Percentiles rank a stretch among this genome's conserved stretches.
phyloP scores from a whole-genome alignment of 306 rosid genomes.

The Gleditsia sinensis region DNA sequence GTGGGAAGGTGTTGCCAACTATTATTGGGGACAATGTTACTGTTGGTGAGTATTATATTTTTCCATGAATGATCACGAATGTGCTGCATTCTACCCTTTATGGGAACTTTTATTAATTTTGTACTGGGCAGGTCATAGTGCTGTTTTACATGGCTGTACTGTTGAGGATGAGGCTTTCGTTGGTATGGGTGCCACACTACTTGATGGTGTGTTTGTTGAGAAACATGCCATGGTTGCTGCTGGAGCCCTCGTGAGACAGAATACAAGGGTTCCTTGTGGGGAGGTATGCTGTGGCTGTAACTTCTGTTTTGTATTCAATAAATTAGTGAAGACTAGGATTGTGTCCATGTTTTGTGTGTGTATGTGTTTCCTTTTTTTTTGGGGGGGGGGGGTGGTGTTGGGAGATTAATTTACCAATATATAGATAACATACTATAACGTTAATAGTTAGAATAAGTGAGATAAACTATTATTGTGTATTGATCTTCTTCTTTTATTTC shows the following conservation, averaged over 20 bases:
- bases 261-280: conserved; percentile 79
- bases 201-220: conserved; percentile 81
- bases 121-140: conserved; percentile 72
- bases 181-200: conserved; percentile 87
- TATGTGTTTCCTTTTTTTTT: too few relatives aligned
- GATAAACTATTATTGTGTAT: background rate
- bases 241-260: conserved; percentile 90
- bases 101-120: conserved; percentile 24
- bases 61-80: conserved; percentile 38
- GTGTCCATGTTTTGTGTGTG: conserved; percentile 15
- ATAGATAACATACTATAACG: conserved; percentile 10
- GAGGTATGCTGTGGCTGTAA: conserved; percentile 60
- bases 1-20: conserved; percentile 92
- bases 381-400: too few relatives aligned
- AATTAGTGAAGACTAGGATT: background rate
- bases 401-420: conserved; percentile 5
- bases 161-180: conserved; percentile 94
- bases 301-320: conserved; percentile 5
- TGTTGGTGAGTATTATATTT: conserved; percentile 62
- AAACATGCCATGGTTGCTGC: conserved; percentile 94
- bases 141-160: conserved; percentile 85
- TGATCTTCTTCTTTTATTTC: background rate
- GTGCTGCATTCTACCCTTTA: conserved; percentile 3
- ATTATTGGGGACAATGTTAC: conserved; percentile 87
- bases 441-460: background rate